These are phyloP conservation scores for Psilocybe subaeruginosa DNA, from an alignment of 768 basidiomycete genomes.

Conservation along the genomic window DNA sequence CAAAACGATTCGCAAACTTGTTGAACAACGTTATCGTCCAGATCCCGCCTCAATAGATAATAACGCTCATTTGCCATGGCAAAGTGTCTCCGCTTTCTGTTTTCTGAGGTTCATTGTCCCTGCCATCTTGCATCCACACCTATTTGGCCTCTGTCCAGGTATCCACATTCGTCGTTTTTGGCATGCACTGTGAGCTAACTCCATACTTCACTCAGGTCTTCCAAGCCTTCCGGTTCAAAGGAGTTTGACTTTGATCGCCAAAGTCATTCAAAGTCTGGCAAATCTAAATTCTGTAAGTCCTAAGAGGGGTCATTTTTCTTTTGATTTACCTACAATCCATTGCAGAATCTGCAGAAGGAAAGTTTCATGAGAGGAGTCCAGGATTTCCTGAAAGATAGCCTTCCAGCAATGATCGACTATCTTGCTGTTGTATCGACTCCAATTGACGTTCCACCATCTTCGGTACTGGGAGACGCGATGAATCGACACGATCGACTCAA, in stretches of 20 bases:
- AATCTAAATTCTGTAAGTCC: slow-evolving; percentile 74
- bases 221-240: slow-evolving; percentile 71
- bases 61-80: slow-evolving; percentile 66
- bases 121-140: slow-evolving; percentile 85
- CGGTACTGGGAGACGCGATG: slow-evolving; percentile 28
- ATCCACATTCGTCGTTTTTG: slow-evolving; percentile 15
- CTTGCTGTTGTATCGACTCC: slow-evolving; percentile 72
- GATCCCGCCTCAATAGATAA: slow-evolving; percentile 42
- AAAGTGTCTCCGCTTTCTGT: slow-evolving; percentile 87
- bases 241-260: slow-evolving; percentile 83
- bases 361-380: slow-evolving; percentile 81
- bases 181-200: slow-evolving; percentile 4
- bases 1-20: slow-evolving; percentile 68
- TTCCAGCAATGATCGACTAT: slow-evolving; percentile 79
- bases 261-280: slow-evolving; percentile 87
- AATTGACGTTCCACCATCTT: slow-evolving; percentile 27
- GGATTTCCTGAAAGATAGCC: slow-evolving; percentile 67
- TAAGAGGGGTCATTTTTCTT: neutral
- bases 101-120: slow-evolving; percentile 91
- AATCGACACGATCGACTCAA: slow-evolving; percentile 55
- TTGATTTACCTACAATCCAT: neutral
- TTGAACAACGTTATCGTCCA: slow-evolving; percentile 64
- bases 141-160: slow-evolving; percentile 82
- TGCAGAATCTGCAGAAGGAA: slow-evolving; percentile 70
- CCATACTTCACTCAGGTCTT: slow-evolving; percentile 49